Evolutionary conservation across 768 basidiomycete species (phyloP), one percentile per base, ranked within the genome.

Genomic region (Lactarius sp.): DNA sequence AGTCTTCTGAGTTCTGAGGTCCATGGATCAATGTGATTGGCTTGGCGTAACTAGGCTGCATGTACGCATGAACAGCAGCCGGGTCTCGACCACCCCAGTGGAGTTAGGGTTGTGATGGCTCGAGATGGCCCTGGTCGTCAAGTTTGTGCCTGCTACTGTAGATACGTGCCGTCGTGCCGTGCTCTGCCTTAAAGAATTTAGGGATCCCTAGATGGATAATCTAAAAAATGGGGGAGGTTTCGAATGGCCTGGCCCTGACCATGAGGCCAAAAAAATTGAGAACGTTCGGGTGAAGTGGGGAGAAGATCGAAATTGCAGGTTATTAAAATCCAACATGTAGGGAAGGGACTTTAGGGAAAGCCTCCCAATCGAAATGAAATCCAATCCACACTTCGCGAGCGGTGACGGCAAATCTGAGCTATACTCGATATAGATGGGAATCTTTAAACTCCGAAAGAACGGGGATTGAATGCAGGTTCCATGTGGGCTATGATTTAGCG

Each of bases 21-120:
- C 13, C 13, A 42, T 18, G 52, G 6, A 36, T 27, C 50, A 44
- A 22, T 42, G 20, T 33, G 39, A 20, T 52, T 37, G 39, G 16
- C 42, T 27, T 14, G 33, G 22, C 42, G 34, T 12, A 56, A 56
- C 46, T 36, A 42, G 12, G 18, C 44, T 36, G 6, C 34, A 44
- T 34, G 8, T 5, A 4, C 8, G 46, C 18, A 18, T 59, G 52
- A 50, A 31, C 6, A 49, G 44, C 39, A 12, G 58, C 12, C 18
- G 36, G 39, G 52, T 55, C 58, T 60, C 53, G 46, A 55, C 51
- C 44, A 39, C 14, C 6, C 52, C 12, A 59, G 51, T 47, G 62
- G 58, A 44, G 27, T 42, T 59, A 47, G 41, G 33, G 33, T 33
- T 59, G 36, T 14, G 46, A 62, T 31, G 20, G 50, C 33, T 3